Conservation (phyloP, 75 land plant genomes). For the Cunninghamia lanceolata region DNA sequence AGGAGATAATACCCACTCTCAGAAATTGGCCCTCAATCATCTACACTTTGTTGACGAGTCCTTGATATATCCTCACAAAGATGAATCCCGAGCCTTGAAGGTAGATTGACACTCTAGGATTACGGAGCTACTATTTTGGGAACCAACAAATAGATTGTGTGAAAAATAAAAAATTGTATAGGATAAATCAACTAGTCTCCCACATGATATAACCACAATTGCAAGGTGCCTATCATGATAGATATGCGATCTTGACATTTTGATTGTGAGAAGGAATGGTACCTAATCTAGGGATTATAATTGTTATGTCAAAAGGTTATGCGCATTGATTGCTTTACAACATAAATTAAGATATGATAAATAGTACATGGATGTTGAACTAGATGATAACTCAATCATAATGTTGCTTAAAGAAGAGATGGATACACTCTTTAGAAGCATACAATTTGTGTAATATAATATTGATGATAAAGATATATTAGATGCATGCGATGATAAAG, state of each 20-base stretch:
- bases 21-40: too few relatives aligned
- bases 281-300: not conserved
- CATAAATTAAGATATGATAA: not conserved
- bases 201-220: not conserved
- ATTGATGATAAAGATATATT: not conserved
- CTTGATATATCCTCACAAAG: too few relatives aligned
- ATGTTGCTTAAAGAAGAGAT: not conserved
- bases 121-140: too few relatives aligned
- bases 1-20: too few relatives aligned
- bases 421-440: not conserved
- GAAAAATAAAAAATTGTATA: too few relatives aligned
- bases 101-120: too few relatives aligned
- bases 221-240: not conserved
- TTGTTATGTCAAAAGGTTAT: not conserved
- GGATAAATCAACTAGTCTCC: too few relatives aligned
- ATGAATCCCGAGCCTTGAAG: too few relatives aligned
- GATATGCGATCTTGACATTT: not conserved
- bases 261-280: not conserved
- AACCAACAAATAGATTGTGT: too few relatives aligned
- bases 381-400: not conserved
- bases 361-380: not conserved
- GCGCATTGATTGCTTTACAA: not conserved
- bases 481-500: not conserved
- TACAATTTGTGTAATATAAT: not conserved
- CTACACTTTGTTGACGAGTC: too few relatives aligned